Evolutionary conservation across 352 stramenopile genomes (phyloP), one percentile per base, ranked within the genome.

Genomic region (Globisporangium parvum): DNA sequence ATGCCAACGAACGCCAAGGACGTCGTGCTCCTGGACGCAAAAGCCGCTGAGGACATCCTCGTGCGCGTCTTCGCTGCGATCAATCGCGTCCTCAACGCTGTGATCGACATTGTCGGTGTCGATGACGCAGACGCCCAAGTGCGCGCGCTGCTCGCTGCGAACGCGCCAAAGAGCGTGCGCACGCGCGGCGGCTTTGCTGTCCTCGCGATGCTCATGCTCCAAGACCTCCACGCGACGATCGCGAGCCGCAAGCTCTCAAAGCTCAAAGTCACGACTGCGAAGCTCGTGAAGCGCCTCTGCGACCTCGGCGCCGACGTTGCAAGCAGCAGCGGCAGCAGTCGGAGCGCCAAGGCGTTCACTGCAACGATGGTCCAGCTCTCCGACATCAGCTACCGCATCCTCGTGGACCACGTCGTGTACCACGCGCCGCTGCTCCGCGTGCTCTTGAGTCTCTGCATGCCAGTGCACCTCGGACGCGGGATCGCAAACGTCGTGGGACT

Each of bases 381-480:
- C 31, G 60, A 47, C 1, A 21, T 67, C 23, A 71, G 64, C 4
- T 86, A 87, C 45, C 63, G 64, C 26, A 59, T 86, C 14, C 37
- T 91, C 48, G 87, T 78, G 42, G 76, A 88, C 8, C 80, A 91
- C 53, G 73, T 81, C 8, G 74, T 91, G 15, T 78, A 83, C 55
- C 79, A 87, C 31, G 51, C 62, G 15, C 72, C 69, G 17, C 65
- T 91, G 11, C 65, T 91, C 51, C 77, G 73, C 47, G 57, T 69
- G 21, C 59, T 89, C 6, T 53, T 86, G 23, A 65, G 47, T 37
- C 68, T 85, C 31, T 73, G 65, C 40, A 51, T 85, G 5, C 63
- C 72, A n/a, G 53, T 42, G 28, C 50, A 73, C 11, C 35, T 69
- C n/a, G 62, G 51, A 1, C 60, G 57, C 21, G 47, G 52, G 2